These are phyloP conservation scores for Kodamaea laetipori DNA, from an alignment of 805 yeast species.

Conservation along the genomic window DNA sequence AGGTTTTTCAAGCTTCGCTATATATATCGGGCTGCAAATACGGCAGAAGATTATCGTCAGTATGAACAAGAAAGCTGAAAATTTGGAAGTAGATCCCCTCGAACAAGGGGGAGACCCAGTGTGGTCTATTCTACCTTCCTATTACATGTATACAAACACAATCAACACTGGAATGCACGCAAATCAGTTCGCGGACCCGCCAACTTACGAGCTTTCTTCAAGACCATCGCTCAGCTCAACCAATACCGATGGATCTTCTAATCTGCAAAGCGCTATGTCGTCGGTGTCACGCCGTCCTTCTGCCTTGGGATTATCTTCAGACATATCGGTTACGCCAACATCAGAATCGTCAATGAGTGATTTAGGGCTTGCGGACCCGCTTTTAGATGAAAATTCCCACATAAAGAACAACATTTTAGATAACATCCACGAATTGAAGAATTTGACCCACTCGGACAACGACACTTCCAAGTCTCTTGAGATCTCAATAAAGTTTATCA, in stretches of 20 bases:
- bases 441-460: constrained; percentile 33
- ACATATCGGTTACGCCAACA: not conserved
- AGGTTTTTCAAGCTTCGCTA: no score
- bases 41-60: not conserved
- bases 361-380: not conserved
- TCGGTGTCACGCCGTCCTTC: not conserved
- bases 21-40: no score
- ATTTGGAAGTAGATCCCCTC: not conserved
- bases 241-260: not conserved
- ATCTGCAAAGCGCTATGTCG: not conserved
- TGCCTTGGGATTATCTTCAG: not conserved
- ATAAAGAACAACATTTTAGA: constrained; percentile 41
- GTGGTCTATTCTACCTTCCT: constrained; percentile 38
- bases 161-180: constrained; percentile 14
- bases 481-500: constrained; percentile 34
- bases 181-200: not conserved
- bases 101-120: not conserved
- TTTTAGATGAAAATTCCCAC: not conserved
- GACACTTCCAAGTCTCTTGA: constrained; percentile 22
- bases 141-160: constrained; percentile 33
- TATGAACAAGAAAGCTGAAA: not conserved
- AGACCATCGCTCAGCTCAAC: not conserved
- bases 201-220: not conserved
- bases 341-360: not conserved
- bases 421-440: constrained; percentile 36